These are phyloP conservation scores for Cymbidium sinense DNA, from an alignment of 106 monocot genomes.

Conservation along the genomic window DNA sequence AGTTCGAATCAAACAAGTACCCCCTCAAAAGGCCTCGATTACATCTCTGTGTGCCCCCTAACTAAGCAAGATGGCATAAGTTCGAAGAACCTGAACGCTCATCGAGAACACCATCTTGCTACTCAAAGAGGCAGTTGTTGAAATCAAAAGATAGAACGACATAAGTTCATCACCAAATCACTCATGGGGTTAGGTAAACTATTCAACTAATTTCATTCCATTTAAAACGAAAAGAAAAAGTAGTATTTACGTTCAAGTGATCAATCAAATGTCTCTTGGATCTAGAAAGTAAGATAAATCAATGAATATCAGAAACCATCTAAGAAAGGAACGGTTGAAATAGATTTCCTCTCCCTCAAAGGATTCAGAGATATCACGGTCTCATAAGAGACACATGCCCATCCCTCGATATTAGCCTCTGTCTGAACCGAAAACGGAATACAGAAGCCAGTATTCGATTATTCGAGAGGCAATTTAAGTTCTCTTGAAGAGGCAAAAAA, in stretches of 20 bases:
- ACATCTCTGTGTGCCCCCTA: background rate
- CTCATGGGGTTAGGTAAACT: background rate
- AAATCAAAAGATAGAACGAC: background rate
- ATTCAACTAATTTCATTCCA: background rate
- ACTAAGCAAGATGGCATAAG: background rate
- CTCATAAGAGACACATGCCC: background rate
- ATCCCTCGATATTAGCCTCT: background rate
- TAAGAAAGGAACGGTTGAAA: background rate
- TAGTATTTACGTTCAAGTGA: background rate
- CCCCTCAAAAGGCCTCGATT: background rate
- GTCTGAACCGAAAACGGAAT: background rate
- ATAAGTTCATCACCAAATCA: background rate
- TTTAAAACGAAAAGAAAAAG: background rate
- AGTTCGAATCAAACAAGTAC: background rate
- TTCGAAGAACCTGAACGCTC: background rate
- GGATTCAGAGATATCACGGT: background rate
- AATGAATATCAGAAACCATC: background rate
- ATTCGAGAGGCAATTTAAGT: background rate
- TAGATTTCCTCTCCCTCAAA: slow-evolving; percentile 4
- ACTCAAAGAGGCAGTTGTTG: background rate
- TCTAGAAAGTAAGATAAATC: background rate
- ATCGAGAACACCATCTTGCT: background rate
- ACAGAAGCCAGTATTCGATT: background rate
- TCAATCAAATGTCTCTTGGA: background rate
- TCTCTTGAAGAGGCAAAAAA: background rate